Percentiles rank a stretch among this genome's conserved stretches.
phyloP scores from a whole-genome alignment of 441 rosid species.

The Arabidopsis hybrid region DNA sequence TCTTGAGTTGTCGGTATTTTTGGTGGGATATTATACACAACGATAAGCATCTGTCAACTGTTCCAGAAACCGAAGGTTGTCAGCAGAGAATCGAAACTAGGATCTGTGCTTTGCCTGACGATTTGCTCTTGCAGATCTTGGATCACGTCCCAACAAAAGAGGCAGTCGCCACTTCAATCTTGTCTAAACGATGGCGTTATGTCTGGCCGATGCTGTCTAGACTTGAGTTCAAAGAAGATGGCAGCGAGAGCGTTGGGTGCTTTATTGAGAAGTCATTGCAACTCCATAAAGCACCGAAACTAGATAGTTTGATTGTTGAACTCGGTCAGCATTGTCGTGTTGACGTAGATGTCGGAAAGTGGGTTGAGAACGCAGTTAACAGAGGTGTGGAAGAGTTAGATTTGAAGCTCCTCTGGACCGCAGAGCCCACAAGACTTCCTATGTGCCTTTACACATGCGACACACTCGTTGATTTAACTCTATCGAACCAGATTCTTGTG shows the following conservation, averaged over 20 bases:
- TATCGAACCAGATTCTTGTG: constrained; percentile 6
- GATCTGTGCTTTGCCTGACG: constrained; percentile 14
- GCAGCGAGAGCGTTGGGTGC: not conserved
- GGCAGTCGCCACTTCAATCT: constrained; percentile 4
- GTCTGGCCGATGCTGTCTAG: not conserved
- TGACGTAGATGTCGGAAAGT: not conserved
- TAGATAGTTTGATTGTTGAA: not conserved
- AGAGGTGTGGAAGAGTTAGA: not conserved
- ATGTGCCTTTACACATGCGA: constrained; percentile 23
- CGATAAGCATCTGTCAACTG: not conserved
- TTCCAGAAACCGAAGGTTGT: not conserved
- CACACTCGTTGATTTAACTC: constrained; percentile 1
- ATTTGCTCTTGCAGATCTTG: constrained; percentile 11
- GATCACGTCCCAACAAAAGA: not conserved
- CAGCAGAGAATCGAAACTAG: not conserved
- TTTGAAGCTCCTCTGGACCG: not conserved
- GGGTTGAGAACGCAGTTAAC: constrained; percentile 17
- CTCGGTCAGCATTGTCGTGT: not conserved
- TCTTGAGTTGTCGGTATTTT: not conserved
- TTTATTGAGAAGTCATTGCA: constrained; percentile 10
- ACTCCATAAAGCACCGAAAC: constrained; percentile 14
- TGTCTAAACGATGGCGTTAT: constrained; percentile 29
- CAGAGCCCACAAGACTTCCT: constrained; percentile 10
- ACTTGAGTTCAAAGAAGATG: not conserved
- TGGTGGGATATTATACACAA: not conserved